Conservation (phyloP, 805 yeast species). For the Suhomyces tanzawaensis region DNA sequence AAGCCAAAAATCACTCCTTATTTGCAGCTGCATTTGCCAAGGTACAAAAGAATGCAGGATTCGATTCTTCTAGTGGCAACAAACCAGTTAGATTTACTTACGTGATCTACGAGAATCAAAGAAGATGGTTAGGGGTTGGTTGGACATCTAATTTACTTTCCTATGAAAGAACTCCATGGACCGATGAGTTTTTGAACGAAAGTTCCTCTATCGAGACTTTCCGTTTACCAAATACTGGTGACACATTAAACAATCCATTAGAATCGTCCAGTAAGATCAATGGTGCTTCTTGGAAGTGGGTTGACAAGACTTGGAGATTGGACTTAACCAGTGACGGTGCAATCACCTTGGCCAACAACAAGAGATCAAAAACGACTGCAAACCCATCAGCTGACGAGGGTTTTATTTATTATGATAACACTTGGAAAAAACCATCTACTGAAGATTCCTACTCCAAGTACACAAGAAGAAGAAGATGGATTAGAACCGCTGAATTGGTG, state of each 20-base stretch:
- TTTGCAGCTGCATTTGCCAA: conserved; percentile 57
- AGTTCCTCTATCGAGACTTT: conserved; percentile 73
- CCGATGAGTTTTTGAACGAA: conserved; percentile 91
- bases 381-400: conserved; percentile 82
- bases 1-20: conserved; percentile 43
- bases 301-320: conserved; percentile 86
- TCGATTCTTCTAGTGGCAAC: conserved; percentile 21
- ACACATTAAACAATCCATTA: conserved; percentile 27
- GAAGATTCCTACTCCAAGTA: conserved; percentile 88
- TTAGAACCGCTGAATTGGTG: conserved; percentile 86
- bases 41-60: conserved; percentile 39
- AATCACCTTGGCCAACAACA: conserved; percentile 63
- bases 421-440: conserved; percentile 89
- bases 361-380: conserved; percentile 54
- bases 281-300: conserved; percentile 91
- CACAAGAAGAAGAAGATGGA: conserved; percentile 94
- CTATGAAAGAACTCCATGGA: conserved; percentile 95
- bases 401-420: conserved; percentile 82
- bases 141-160: conserved; percentile 92
- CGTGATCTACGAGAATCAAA: conserved; percentile 89
- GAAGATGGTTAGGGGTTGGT: conserved; percentile 97
- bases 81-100: conserved; percentile 79
- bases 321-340: conserved; percentile 89
- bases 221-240: conserved; percentile 66
- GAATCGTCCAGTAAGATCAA: conserved; percentile 40